Evolutionary conservation across 1,139 yeast genomes (phyloP), one percentile per base, ranked within the genome.

Genomic region (Candida smagusa): DNA sequence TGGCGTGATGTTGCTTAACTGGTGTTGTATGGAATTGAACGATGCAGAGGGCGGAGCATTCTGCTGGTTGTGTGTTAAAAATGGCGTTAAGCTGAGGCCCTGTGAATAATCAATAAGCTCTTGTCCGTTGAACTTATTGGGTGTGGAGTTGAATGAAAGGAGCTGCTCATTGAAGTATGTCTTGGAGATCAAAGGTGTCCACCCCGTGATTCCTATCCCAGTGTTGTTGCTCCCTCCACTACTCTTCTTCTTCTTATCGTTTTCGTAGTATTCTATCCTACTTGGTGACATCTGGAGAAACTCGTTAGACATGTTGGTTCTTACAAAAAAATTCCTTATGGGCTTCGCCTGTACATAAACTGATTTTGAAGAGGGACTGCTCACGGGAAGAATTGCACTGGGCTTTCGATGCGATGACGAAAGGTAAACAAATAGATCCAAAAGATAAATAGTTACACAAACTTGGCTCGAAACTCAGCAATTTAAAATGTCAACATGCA

Each of bases 161-260:
- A 65, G 45, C 42, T 61, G 67, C 29, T 68, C 74, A 37, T 59
- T 63, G 42, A 53, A 61, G 42, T 65, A 54, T 2, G 74, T 67
- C 37, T 67, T 68, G 7, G 69, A 60, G 5, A 69, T 60, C 11
- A 69, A 51, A 3, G 76, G 76, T 5, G 76, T 69, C 75, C 75
- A 70, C 1, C 74, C 73, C 2, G 68, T 52, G 37, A 63, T 28
- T 12, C 28, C 31, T 30, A 12, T 9, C 21, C 7, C 11, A n/a
- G 28, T 22, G 27, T 21, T 19, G 12, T n/a, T 9, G 16, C 12
- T 4, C 26, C 31, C 26, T 7, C 11, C 9, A 11, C 24, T 22
- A n/a, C 25, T 31, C 13, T 32, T 30, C 35, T 33, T 38, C 30
- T 35, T 42, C 29, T 40, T 39, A 21, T 31, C 39, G 12, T 42